Evolutionary conservation across 257 asterid species (phyloP).

Genomic region (Solanum etuberosum): DNA sequence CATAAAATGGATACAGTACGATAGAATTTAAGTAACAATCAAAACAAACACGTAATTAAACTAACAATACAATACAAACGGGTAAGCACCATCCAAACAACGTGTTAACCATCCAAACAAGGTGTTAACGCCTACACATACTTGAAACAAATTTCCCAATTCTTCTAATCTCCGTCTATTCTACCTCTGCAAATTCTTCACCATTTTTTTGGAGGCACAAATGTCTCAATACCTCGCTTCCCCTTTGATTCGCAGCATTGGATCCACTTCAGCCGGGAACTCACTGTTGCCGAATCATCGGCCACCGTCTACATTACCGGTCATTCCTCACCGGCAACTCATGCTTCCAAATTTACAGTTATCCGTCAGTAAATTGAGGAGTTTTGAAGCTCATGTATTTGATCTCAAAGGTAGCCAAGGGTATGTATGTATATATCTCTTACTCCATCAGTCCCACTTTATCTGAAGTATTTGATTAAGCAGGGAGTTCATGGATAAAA

Average conservation of each 20-base stretch:
- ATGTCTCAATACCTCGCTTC: slow-evolving; percentile 20
- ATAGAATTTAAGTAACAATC: no score
- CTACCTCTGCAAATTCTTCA: neutral
- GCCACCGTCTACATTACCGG: slow-evolving; percentile 16
- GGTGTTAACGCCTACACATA: neutral
- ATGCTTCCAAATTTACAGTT: slow-evolving; percentile 5
- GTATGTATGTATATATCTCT: slow-evolving; percentile 11
- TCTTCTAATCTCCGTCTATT: neutral
- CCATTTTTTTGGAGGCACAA: neutral
- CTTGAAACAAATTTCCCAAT: neutral
- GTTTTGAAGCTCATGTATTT: slow-evolving; percentile 22
- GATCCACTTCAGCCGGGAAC: slow-evolving; percentile 10
- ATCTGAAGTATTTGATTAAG: neutral
- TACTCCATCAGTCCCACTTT: neutral
- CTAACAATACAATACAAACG: no score
- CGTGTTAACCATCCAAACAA: no score
- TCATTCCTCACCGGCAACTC: slow-evolving; percentile 11
- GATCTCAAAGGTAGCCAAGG: slow-evolving; percentile 56
- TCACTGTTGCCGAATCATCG: neutral
- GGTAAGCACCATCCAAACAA: no score
- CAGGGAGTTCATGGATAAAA: fast-evolving
- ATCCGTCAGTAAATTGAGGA: slow-evolving; percentile 10
- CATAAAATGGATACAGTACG: no score
- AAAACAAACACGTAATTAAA: no score
- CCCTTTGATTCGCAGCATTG: slow-evolving; percentile 8